Percentiles rank a stretch among this genome's conserved stretches.
Evolutionary conservation across 306 rosid genomes (phyloP).

Genomic region (Mimosa pudica): DNA sequence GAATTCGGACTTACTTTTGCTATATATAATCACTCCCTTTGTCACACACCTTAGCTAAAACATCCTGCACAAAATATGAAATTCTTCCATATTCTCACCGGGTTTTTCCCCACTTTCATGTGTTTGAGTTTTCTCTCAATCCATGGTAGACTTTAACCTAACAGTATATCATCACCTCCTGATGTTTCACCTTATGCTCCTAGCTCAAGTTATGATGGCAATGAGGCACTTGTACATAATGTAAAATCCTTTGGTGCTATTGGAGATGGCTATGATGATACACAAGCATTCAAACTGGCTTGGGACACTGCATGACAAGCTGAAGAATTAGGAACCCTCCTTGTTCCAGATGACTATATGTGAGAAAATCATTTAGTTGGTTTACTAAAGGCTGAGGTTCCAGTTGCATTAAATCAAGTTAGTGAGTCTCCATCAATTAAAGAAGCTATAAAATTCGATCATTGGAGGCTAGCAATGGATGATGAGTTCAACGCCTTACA

Average conservation of each 20-base stretch:
- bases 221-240: conserved; percentile 32
- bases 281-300: conserved; percentile 59
- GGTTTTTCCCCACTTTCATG: conserved; percentile 5
- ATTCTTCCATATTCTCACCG: conserved; percentile 1
- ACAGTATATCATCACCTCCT: conserved; percentile 23
- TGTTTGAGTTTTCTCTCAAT: conserved; percentile 4
- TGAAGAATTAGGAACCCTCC: conserved; percentile 39
- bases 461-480: too few species aligned
- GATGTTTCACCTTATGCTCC: conserved; percentile 19
- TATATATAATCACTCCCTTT: conserved; percentile 14
- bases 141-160: conserved; percentile 10
- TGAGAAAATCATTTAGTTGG: too few species aligned
- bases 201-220: background rate
- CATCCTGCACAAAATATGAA: conserved; percentile 23
- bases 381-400: too few species aligned
- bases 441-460: too few species aligned
- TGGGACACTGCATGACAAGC: conserved; percentile 68
- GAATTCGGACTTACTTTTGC: background rate
- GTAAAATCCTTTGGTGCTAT: conserved; percentile 62
- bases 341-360: conserved; percentile 48
- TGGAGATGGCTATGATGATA: conserved; percentile 68
- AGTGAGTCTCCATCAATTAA: too few species aligned
- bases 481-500: too few species aligned
- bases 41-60: background rate
- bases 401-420: too few species aligned